Percentiles rank a stretch among this genome's conserved stretches.
These are phyloP conservation scores for Metschnikowia cerradonensis DNA, from an alignment of 805 yeast species.

Conservation along the genomic window DNA sequence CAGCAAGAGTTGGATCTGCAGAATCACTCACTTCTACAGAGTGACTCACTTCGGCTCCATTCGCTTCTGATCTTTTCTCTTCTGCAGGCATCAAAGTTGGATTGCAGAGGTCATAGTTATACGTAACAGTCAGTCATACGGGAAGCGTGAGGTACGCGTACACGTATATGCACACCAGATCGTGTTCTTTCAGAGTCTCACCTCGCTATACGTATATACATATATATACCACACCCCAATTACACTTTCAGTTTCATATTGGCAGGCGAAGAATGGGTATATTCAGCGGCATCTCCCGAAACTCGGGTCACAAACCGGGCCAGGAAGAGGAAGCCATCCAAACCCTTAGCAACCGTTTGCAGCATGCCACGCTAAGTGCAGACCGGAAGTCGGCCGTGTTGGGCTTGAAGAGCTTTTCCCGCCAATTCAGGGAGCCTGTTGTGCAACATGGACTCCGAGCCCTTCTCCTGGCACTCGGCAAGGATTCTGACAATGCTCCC, in stretches of 20 bases:
- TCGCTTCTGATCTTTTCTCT: no score
- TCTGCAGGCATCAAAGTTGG: no score
- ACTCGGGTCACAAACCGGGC: conserved; percentile 31
- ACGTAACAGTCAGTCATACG: not conserved
- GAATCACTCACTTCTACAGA: no score
- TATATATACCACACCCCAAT: not conserved
- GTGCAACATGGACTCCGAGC: conserved; percentile 83
- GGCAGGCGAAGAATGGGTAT: conserved; percentile 26
- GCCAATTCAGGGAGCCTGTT: conserved; percentile 86
- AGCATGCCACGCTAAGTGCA: conserved; percentile 73
- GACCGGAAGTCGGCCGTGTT: conserved; percentile 91
- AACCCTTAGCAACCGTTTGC: conserved; percentile 80
- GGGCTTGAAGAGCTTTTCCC: conserved; percentile 80
- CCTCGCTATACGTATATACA: not conserved
- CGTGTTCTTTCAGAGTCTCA: not conserved
- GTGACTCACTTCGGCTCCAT: no score
- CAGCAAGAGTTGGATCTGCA: no score
- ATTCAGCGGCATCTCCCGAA: conserved; percentile 33
- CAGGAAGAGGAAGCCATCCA: conserved; percentile 80
- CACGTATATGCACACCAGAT: not conserved
- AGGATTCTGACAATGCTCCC: conserved; percentile 66
- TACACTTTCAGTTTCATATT: not conserved
- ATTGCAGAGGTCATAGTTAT: not conserved
- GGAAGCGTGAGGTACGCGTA: not conserved
- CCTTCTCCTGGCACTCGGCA: conserved; percentile 57